Base-by-base conservation (phyloP, 2,329 filamentous ascomycete species). In the Ceratocystis lukuohia region DNA sequence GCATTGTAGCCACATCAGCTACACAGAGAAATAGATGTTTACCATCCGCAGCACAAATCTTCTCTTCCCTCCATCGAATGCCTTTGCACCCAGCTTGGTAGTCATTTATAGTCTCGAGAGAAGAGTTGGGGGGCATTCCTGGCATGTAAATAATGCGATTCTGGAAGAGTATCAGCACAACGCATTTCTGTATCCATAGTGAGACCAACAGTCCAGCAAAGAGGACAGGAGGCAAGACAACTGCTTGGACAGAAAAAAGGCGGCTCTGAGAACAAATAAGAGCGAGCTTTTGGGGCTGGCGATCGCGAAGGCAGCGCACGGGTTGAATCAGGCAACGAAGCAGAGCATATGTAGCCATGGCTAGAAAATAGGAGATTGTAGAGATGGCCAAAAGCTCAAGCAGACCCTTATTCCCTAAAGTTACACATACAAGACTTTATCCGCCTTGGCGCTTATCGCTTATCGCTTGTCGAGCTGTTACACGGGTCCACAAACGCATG, bases 141-240 rank as follows among this genome's bases (percentile, higher is more conserved):
- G 88, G 87, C 77, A 91, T 90, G 75, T 91, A 92, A 68, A 92
- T 88, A 72, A 92, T 89, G 72, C 87, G 87, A 72, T 92, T 89
- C 75, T 92, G 89, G 72, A 91, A 88, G 3, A 88, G 70, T 33
- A 93, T 79, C 76, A 91, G 84, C 84, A 90, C 88, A 65, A 84
- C 74, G 72, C 88, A 91, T 72, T 86, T 85, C 79, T 82, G 84
- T 1, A 76, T 77, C 80, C 81, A 92, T 15, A 92, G 77, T 2
- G 80, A 80, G 20, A 88, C 71, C 3, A 89, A 78, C 45, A 92
- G 78, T 1, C 86, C 84, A 15, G 78, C 73, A 71, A 91, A 91
- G 56, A 89, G 77, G 5, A 82, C 72, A 0, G 89, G 89, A 6
- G 88, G 85, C 2, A 87, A 75, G n/a, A 88, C 74, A 12, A 82